phyloP scores from a whole-genome alignment of 768 basidiomycete species.

The Exidia glandulosa region DNA sequence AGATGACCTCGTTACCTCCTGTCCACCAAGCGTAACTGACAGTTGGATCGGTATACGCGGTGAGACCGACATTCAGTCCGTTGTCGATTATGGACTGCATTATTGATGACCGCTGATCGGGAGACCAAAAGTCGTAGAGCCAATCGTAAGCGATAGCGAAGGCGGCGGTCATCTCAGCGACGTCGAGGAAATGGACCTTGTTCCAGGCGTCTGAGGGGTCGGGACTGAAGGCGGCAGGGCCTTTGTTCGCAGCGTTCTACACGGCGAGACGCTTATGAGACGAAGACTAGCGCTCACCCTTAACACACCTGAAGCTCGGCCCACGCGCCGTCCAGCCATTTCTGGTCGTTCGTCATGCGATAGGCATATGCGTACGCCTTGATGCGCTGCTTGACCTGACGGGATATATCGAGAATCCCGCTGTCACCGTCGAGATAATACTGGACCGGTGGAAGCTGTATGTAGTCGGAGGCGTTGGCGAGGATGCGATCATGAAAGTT shows the following conservation, averaged over 20 bases:
- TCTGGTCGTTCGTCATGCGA: constrained; percentile 28
- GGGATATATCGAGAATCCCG: constrained; percentile 30
- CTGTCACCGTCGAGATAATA: constrained; percentile 30
- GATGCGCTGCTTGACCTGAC: constrained; percentile 29
- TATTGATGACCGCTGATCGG: neutral
- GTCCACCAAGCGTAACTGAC: constrained; percentile 64
- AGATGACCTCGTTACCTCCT: constrained; percentile 17
- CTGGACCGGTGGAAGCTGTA: constrained; percentile 14
- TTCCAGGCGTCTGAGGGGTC: constrained; percentile 29
- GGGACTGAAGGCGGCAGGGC: constrained; percentile 44
- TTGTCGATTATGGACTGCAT: neutral
- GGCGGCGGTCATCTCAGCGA: constrained; percentile 27
- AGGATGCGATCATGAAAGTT: constrained; percentile 34
- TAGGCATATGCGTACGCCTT: constrained; percentile 35
- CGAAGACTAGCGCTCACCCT: neutral
- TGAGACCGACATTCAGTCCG: constrained; percentile 44
- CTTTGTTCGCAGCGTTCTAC: constrained; percentile 23
- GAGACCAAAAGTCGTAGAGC: constrained; percentile 26
- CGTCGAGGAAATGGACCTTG: constrained; percentile 27
- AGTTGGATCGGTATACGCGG: constrained; percentile 18
- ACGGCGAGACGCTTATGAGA: neutral
- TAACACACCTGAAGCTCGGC: constrained; percentile 22
- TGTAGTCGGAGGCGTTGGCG: constrained; percentile 24
- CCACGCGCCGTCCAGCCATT: constrained; percentile 29
- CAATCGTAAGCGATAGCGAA: constrained; percentile 38